A percentile compares a stretch with the other conserved stretches of the same genome.
phyloP scores from a whole-genome alignment of 139 green algal genomes.

The Ulvella scutata region DNA sequence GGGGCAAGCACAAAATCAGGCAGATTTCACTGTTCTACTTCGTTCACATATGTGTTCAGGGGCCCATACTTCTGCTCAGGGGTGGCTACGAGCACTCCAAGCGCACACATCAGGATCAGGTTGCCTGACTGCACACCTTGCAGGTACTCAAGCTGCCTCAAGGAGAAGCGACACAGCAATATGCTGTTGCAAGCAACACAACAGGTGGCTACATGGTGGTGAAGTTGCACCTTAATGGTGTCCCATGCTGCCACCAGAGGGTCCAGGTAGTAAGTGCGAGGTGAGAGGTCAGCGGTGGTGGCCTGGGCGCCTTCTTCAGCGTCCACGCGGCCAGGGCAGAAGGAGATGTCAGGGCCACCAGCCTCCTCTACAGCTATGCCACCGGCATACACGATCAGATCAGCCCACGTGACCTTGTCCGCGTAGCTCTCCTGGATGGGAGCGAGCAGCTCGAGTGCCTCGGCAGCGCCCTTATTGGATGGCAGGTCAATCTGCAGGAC shows the following conservation, averaged over 20 bases:
- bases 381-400: constrained; percentile 29
- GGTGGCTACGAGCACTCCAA: constrained; percentile 9
- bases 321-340: constrained; percentile 21
- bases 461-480: not conserved
- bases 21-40: not conserved
- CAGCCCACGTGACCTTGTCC: constrained; percentile 8
- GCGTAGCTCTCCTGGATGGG: not conserved
- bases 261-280: not conserved
- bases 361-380: constrained; percentile 6
- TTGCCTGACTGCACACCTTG: too few species aligned
- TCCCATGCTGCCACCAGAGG: constrained; percentile 1
- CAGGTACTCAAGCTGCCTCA: too few species aligned
- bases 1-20: constrained; percentile 16
- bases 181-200: too few species aligned
- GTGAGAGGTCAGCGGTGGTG: constrained; percentile 1
- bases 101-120: constrained; percentile 13
- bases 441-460: not conserved
- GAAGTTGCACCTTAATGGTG: constrained; percentile 9
- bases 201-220: too few species aligned
- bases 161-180: too few species aligned
- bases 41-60: constrained; percentile 15
- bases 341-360: not conserved
- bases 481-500: not conserved
- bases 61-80: not conserved
- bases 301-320: not conserved